Evolutionary conservation across 805 yeast species (phyloP), one percentile per base, ranked within the genome.

Genomic region (Maudiozyma turicensis): DNA sequence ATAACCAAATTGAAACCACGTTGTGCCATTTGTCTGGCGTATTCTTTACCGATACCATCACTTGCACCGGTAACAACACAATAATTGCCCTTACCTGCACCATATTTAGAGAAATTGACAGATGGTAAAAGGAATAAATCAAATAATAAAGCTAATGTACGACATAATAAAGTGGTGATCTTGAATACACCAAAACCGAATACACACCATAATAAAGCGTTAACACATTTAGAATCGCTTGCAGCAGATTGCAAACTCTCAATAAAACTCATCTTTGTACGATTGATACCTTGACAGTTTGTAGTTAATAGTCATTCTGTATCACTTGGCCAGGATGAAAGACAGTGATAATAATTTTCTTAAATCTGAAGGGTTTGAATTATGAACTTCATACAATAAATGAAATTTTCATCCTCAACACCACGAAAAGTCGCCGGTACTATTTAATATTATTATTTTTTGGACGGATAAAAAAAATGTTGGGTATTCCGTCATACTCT

Each of bases 51-150:
- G 61, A 93, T 84, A 35, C 99, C 99, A 65, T 93, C 98, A 44
- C 97, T 87, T 3, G 97, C 95, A 50, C 99, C 99, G 6, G 99
- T 93, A 14, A 93, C 78, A 33, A 93, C 85, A n/a, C 97, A 96
- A 91, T 96, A 93, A 40, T 77, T 73, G 30, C 84, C 84, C 15
- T 57, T 57, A 46, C 69, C 67, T 30, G 91, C 84, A n/a, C 96
- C 96, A 61, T 89, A 89, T 63, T 79, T 81, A 40, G 65, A 60
- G 59, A 75, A 82, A 58, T 71, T 60, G 30, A 66, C 80, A 7
- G 81, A 69, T 33, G 91, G 88, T 34, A 84, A 70, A 29, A 86
- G 51, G 60, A 80, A 84, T 45, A 82, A 65, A 54, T 85, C 90
- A 20, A 72, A 56, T n/a, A 86, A 39, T 52, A 86, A 59, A 2